phyloP scores from a whole-genome alignment of 2,329 filamentous ascomycete species.

The Diplodia scrobiculata region DNA sequence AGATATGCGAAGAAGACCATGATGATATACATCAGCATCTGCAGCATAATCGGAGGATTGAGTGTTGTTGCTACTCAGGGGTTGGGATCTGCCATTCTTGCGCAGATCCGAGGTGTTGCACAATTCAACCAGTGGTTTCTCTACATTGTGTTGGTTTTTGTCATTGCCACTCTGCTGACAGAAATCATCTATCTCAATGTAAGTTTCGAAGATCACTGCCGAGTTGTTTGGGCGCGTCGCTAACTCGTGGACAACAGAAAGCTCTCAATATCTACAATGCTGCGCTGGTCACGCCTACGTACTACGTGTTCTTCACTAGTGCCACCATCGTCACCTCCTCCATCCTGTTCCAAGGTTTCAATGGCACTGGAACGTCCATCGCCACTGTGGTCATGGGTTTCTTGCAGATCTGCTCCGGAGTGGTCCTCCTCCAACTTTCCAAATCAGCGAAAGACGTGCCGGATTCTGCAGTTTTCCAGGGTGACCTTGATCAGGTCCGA shows the following conservation, averaged over 20 bases:
- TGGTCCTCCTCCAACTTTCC: slow-evolving; percentile 90
- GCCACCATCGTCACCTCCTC: slow-evolving; percentile 93
- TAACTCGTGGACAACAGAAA: slow-evolving; percentile 68
- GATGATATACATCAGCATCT: slow-evolving; percentile 96
- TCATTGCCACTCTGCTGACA: slow-evolving; percentile 81
- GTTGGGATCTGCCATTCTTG: slow-evolving; percentile 84
- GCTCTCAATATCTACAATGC: slow-evolving; percentile 96
- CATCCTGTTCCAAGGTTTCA: slow-evolving; percentile 90
- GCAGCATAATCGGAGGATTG: slow-evolving; percentile 88
- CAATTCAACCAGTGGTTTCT: slow-evolving; percentile 99
- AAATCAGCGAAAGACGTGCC: slow-evolving; percentile 98
- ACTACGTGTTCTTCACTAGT: slow-evolving; percentile 98
- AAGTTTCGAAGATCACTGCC: slow-evolving; percentile 48
- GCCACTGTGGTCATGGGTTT: slow-evolving; percentile 91
- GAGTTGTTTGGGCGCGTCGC: slow-evolving; percentile 29
- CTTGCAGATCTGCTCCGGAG: slow-evolving; percentile 87
- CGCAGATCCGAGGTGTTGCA: slow-evolving; percentile 75
- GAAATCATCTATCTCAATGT: slow-evolving; percentile 97
- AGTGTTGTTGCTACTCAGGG: slow-evolving; percentile 96
- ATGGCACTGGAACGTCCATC: slow-evolving; percentile 78
- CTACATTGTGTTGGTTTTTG: slow-evolving; percentile 88
- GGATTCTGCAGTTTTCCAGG: slow-evolving; percentile 86
- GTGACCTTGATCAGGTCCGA: slow-evolving; percentile 90
- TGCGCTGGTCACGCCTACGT: slow-evolving; percentile 93
- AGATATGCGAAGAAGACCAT: slow-evolving; percentile 95